Conservation (phyloP, 129 eudicot genomes). For the Arctium minus region DNA sequence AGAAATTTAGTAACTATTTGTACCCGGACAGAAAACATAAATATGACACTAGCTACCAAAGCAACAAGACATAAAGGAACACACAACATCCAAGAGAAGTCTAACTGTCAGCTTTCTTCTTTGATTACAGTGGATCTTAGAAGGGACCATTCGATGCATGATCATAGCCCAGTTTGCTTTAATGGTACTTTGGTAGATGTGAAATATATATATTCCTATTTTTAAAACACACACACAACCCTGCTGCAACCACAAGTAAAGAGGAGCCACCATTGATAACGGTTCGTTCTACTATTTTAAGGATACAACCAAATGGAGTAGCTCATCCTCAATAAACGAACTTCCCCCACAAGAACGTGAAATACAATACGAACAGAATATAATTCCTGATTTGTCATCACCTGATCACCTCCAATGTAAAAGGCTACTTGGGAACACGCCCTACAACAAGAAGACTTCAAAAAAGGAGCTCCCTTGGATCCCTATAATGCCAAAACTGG, state of each 20-base stretch:
- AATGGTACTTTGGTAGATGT: background rate
- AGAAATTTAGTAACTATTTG: background rate
- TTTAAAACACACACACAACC: background rate
- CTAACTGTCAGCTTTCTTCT: background rate
- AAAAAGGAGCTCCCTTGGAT: background rate
- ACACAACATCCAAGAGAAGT: background rate
- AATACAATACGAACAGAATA: background rate
- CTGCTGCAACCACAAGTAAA: background rate
- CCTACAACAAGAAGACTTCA: background rate
- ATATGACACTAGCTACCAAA: background rate
- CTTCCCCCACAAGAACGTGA: background rate
- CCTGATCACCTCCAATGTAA: background rate
- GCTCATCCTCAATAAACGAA: background rate
- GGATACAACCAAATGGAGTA: background rate
- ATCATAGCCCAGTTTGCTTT: background rate
- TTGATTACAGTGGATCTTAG: background rate
- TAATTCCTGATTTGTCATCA: background rate
- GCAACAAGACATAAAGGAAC: background rate
- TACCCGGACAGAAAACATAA: background rate
- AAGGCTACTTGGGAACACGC: background rate
- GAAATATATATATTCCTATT: background rate
- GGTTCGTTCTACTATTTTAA: background rate
- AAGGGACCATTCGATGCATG: background rate
- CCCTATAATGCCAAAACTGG: background rate
- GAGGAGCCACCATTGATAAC: background rate